These are phyloP conservation scores for Nannizziopsis barbatae DNA, from an alignment of 2,329 filamentous ascomycete species.

Conservation along the genomic window DNA sequence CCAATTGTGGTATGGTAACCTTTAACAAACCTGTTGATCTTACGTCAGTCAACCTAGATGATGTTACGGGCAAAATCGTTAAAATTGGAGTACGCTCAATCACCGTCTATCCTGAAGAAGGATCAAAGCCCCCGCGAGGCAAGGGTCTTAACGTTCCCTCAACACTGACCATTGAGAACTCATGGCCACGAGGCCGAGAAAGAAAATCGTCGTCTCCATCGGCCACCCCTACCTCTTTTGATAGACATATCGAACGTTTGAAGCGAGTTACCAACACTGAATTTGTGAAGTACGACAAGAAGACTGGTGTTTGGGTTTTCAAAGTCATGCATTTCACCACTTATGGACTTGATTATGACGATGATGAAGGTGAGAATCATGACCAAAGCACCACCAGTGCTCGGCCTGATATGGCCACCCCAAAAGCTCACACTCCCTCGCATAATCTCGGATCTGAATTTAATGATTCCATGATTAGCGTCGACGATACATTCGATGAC, in stretches of 20 bases:
- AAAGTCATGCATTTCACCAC: slow-evolving; percentile 93
- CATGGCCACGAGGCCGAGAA: slow-evolving; percentile 67
- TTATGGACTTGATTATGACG: slow-evolving; percentile 77
- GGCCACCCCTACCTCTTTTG: slow-evolving; percentile 54
- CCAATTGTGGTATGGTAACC: slow-evolving; percentile 66
- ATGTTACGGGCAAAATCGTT: slow-evolving; percentile 68
- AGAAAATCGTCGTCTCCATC: slow-evolving; percentile 46
- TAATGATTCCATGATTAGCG: slow-evolving; percentile 30
- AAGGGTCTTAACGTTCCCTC: slow-evolving; percentile 88
- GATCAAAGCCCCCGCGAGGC: slow-evolving; percentile 70
- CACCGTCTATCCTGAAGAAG: slow-evolving; percentile 70
- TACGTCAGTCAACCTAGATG: slow-evolving; percentile 63
- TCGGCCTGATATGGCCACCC: slow-evolving; percentile 40
- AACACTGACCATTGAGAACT: slow-evolving; percentile 77
- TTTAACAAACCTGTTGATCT: slow-evolving; percentile 79
- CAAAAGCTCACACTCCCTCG: slow-evolving; percentile 28
- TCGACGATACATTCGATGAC: slow-evolving; percentile 31
- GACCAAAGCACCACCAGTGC: slow-evolving; percentile 42
- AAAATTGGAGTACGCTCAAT: slow-evolving; percentile 64
- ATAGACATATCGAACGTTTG: slow-evolving; percentile 74
- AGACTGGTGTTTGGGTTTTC: slow-evolving; percentile 82
- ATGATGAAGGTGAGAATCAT: slow-evolving; percentile 45
- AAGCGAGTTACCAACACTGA: slow-evolving; percentile 68
- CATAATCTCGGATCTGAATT: slow-evolving; percentile 27
- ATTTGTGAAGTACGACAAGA: slow-evolving; percentile 67